A percentile compares a stretch with the other conserved stretches of the same genome.
Conservation (phyloP, 495 filamentous ascomycete genomes). For the Trichodelitschia bisporula region DNA sequence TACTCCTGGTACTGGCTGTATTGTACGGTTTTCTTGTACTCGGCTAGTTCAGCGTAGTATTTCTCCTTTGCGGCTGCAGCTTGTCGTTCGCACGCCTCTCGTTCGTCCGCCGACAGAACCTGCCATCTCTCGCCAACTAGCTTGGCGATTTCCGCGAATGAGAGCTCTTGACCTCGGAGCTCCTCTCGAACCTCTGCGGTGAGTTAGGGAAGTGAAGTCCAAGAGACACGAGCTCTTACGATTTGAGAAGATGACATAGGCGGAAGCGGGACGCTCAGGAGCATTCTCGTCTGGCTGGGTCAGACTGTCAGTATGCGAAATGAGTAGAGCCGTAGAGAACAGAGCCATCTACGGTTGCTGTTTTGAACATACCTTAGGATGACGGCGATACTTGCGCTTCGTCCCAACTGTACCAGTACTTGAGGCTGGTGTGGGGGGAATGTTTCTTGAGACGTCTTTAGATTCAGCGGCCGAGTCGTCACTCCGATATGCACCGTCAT, state of each 20-base stretch:
- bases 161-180: conserved; percentile 43
- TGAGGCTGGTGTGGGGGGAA: conserved; percentile 2
- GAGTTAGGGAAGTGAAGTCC: not conserved
- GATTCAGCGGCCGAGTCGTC: conserved; percentile 11
- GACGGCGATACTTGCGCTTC: conserved; percentile 58
- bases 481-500: conserved; percentile 10
- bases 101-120: conserved; percentile 31
- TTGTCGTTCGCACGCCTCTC: conserved; percentile 44
- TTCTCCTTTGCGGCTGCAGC: conserved; percentile 45
- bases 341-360: too few relatives aligned
- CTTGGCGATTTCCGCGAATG: conserved; percentile 64
- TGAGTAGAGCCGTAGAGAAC: not conserved
- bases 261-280: conserved; percentile 50
- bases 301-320: conserved; percentile 4
- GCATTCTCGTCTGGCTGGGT: conserved; percentile 50
- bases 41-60: conserved; percentile 35
- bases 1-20: conserved; percentile 32
- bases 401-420: conserved; percentile 13
- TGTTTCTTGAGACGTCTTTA: too few relatives aligned
- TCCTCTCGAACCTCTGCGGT: conserved; percentile 42
- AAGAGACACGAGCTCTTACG: conserved; percentile 21
- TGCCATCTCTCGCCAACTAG: conserved; percentile 64
- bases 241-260: conserved; percentile 67
- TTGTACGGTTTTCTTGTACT: conserved; percentile 54
- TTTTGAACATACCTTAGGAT: conserved; percentile 58